These are phyloP conservation scores for Phaeophleospora eucalypticola DNA, from an alignment of 2,329 filamentous ascomycete genomes.

Conservation along the genomic window DNA sequence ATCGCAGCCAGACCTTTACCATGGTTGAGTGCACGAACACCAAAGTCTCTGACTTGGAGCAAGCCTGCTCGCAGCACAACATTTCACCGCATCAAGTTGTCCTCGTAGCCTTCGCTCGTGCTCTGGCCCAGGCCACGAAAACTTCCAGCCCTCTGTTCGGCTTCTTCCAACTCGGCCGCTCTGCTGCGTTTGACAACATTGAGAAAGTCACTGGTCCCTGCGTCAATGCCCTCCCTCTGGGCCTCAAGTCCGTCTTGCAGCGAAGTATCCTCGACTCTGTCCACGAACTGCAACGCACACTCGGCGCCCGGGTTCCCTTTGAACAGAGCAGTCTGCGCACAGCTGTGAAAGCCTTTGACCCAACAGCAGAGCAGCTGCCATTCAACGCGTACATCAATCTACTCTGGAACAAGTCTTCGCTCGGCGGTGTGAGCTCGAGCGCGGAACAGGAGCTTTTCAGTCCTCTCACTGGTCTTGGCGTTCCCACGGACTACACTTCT, in stretches of 20 bases:
- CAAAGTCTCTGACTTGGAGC: slow-evolving; percentile 1
- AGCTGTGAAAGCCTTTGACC: slow-evolving; percentile 6
- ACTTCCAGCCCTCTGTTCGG: slow-evolving; percentile 13
- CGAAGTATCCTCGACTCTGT: slow-evolving; percentile 1
- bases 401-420: slow-evolving; percentile 10
- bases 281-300: slow-evolving; percentile 6
- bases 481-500: slow-evolving; percentile 12
- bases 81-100: slow-evolving; percentile 13
- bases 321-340: slow-evolving; percentile 10
- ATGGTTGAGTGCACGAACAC: slow-evolving; percentile 5
- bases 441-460: slow-evolving; percentile 8
- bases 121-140: slow-evolving; percentile 3
- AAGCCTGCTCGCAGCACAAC: slow-evolving; percentile 1
- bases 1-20: slow-evolving; percentile 10
- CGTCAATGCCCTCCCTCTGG: slow-evolving; percentile 10
- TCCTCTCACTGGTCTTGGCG: slow-evolving; percentile 6
- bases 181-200: slow-evolving; percentile 10
- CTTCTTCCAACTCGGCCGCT: slow-evolving; percentile 14
- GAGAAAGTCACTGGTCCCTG: slow-evolving; percentile 10
- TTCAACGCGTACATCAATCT: slow-evolving; percentile 17
- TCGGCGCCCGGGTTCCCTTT: slow-evolving; percentile 7
- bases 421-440: neutral
- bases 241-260: neutral
- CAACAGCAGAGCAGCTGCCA: slow-evolving; percentile 2
- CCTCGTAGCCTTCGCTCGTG: slow-evolving; percentile 13